Evolutionary conservation across 257 asterid species (phyloP).

Genomic region (Solanum lycopersicoides): DNA sequence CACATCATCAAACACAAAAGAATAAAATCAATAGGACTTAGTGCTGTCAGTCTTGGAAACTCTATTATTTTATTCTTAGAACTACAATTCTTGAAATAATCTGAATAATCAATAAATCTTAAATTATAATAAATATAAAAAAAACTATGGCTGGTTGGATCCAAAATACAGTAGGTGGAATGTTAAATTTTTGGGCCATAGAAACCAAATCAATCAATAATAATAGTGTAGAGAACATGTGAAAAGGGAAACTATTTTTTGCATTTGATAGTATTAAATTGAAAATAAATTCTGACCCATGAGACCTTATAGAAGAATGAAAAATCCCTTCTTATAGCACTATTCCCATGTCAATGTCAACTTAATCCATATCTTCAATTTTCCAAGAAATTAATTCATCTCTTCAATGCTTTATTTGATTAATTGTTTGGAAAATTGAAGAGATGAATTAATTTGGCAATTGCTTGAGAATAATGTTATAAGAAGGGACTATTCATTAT

Average conservation of each 20-base stretch:
- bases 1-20: background rate
- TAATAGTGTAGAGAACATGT: background rate
- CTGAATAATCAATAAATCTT: background rate
- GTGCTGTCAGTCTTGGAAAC: background rate
- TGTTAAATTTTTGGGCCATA: background rate
- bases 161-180: background rate
- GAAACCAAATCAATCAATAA: background rate
- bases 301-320: background rate
- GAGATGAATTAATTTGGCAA: background rate
- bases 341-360: background rate
- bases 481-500: background rate
- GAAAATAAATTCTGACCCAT: background rate
- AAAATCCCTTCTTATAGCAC: background rate
- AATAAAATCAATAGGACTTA: background rate
- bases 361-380: background rate
- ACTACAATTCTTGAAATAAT: background rate
- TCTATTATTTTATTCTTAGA: background rate
- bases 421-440: background rate
- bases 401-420: background rate
- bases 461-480: no score
- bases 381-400: background rate
- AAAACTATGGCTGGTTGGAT: background rate
- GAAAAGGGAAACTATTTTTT: background rate
- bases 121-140: slow-evolving; percentile 2
- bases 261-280: background rate